Percentiles rank a stretch among this genome's conserved stretches.
phyloP scores from a whole-genome alignment of 2,329 filamentous ascomycete species.

The Alternaria angustiovoidea region DNA sequence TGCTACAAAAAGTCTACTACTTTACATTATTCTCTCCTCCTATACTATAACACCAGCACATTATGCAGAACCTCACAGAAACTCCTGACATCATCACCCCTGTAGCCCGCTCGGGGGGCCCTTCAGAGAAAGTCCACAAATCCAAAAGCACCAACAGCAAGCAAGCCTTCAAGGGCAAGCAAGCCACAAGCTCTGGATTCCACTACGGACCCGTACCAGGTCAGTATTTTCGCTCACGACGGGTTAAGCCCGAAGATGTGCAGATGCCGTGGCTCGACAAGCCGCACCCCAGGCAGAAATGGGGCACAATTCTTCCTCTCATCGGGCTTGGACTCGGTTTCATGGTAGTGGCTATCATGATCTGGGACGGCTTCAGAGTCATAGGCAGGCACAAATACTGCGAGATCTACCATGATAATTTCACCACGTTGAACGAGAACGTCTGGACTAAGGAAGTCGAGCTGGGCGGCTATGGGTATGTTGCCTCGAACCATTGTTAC shows the following conservation, averaged over 20 bases:
- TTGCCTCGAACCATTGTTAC: conserved; percentile 14
- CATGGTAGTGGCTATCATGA: conserved; percentile 71
- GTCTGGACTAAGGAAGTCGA: conserved; percentile 80
- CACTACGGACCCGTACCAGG: conserved; percentile 13
- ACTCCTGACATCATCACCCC: neutral
- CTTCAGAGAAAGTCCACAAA: conserved; percentile 5
- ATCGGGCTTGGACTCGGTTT: conserved; percentile 75
- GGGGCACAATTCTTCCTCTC: conserved; percentile 82
- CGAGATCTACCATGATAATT: conserved; percentile 71
- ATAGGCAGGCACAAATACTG: conserved; percentile 81
- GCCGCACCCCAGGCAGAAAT: conserved; percentile 81
- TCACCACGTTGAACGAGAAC: conserved; percentile 64
- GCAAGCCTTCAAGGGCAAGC: neutral
- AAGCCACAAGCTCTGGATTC: conserved; percentile 18
- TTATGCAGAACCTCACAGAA: conserved; percentile 1
- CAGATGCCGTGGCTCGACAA: conserved; percentile 81
- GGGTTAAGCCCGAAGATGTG: conserved; percentile 74
- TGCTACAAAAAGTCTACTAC: neutral
- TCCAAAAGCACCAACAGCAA: conserved; percentile 10
- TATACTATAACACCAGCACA: neutral
- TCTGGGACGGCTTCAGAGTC: conserved; percentile 76
- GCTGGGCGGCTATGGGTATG: conserved; percentile 78
- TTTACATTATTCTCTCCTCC: neutral
- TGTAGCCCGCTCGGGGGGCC: neutral
- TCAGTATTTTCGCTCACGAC: conserved; percentile 72